Base-by-base conservation (phyloP, 345 rosid genomes). In the Limnanthes douglasii region DNA sequence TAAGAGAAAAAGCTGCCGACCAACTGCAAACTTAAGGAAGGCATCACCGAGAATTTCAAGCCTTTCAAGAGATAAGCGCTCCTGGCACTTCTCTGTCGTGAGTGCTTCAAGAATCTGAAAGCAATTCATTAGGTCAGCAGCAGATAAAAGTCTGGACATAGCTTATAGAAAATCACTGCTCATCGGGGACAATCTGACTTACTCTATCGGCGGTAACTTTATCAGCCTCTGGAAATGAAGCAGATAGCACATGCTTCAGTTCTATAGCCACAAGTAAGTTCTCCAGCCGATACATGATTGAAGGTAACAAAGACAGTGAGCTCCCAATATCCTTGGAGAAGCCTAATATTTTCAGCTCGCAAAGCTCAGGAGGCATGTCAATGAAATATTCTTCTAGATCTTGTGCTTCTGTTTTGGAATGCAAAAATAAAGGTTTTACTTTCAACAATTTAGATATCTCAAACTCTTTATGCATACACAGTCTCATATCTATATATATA, bases 31-130 rank as follows among this genome's bases (percentile, higher is more conserved):
- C 65, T 86, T 82, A 48, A 82, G 93, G 53, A 86, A 86, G 43
- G 83, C 73, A 62, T 86, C 97, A 39, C 97, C 97, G 31, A 86
- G 82, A 31, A 55, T 49, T 61, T 86, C 97, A 27, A 86, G 83
- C 58, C 95, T 73, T 59, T 86, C 97, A 54, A 86, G 85, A 34
- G 97, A 86, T 58, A 88, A 60, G 20, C 90, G 82, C 64, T 88
- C 97, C 51, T 75, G 95, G 56, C 97, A 88, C 48, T 61, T 88
- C 69, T 88, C 97, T 24, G 97, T 78, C 12, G 97, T 78, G 43
- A 88, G 93, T 11, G 97, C 97, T 63, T 82, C 83, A 9, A 88
- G 64, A 51, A 88, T 60, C 97, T 88, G 48, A 46, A 25, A 26
- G 15, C 34, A 59, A 37, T 32, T 23, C 50, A 41, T 34, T 40